Conservation (phyloP, 2,329 filamentous ascomycete species). For the Plenodomus tracheiphilus region DNA sequence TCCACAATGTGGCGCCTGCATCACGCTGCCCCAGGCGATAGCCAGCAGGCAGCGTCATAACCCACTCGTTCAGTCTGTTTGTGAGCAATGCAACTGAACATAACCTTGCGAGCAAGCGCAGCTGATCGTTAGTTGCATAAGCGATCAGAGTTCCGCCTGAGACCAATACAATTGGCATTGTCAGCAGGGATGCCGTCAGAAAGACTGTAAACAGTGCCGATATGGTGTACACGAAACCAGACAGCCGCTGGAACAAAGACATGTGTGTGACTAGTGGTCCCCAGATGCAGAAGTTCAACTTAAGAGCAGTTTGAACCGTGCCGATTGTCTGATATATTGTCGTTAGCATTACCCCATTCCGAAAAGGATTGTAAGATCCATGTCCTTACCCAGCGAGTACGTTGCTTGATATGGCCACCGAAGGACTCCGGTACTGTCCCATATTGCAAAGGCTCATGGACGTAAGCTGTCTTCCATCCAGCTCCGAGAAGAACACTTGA, state of each 20-base stretch:
- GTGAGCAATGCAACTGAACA: conserved; percentile 5
- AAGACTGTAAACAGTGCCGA: conserved; percentile 7
- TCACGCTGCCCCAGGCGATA: conserved; percentile 9
- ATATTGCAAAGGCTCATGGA: conserved; percentile 26
- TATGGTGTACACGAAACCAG: conserved; percentile 11
- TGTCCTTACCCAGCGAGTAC: conserved; percentile 24
- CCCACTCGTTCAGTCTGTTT: conserved; percentile 8
- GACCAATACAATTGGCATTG: conserved; percentile 8
- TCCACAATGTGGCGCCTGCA: conserved; percentile 9
- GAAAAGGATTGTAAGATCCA: too few species aligned
- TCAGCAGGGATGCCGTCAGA: conserved; percentile 7
- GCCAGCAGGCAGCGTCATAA: conserved; percentile 8
- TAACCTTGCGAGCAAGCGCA: conserved; percentile 4
- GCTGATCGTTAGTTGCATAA: conserved; percentile 5
- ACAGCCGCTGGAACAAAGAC: conserved; percentile 8
- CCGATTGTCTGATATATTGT: conserved; percentile 13
- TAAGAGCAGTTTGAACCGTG: conserved; percentile 20
- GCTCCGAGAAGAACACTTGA: conserved; percentile 62
- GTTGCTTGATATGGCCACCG: conserved; percentile 23
- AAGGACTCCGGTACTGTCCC: conserved; percentile 24
- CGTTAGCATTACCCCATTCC: neutral
- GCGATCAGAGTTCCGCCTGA: conserved; percentile 7
- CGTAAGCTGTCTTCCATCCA: conserved; percentile 62
- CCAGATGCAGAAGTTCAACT: conserved; percentile 23
- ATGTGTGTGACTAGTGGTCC: conserved; percentile 12